Conservation (phyloP, 352 stramenopile species). For the Phytopythium chamaehyphon region DNA sequence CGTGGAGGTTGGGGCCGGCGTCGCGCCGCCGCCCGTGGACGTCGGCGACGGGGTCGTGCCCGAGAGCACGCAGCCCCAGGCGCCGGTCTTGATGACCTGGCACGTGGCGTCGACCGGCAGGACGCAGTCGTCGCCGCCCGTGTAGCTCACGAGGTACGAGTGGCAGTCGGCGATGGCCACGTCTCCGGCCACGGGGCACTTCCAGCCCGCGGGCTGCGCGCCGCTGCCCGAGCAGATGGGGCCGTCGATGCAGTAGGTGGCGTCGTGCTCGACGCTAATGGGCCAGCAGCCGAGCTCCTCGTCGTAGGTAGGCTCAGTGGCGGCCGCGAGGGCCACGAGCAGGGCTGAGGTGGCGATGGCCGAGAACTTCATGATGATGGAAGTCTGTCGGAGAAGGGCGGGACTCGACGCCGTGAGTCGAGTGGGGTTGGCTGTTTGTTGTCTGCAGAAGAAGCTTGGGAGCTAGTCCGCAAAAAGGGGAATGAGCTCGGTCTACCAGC, state of each 20-base stretch:
- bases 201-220: constrained; percentile 15
- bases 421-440: neutral
- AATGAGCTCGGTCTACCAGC: neutral
- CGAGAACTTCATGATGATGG: constrained; percentile 24
- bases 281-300: constrained; percentile 25
- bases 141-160: constrained; percentile 47
- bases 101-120: constrained; percentile 49
- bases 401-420: neutral
- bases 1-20: constrained; percentile 15
- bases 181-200: constrained; percentile 36
- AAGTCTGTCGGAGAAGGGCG: neutral
- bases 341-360: constrained; percentile 14
- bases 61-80: constrained; percentile 54
- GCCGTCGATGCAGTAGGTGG: constrained; percentile 45
- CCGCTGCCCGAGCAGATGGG: constrained; percentile 39
- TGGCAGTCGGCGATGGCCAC: constrained; percentile 44
- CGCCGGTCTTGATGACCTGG: constrained; percentile 59
- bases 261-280: constrained; percentile 39
- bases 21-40: constrained; percentile 11
- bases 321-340: constrained; percentile 8
- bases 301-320: constrained; percentile 14
- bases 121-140: constrained; percentile 32
- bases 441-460: neutral
- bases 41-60: constrained; percentile 8
- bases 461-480: constrained; percentile 1